phyloP scores from a whole-genome alignment of 495 filamentous ascomycete genomes.

The Astrothelium macrocarpum region DNA sequence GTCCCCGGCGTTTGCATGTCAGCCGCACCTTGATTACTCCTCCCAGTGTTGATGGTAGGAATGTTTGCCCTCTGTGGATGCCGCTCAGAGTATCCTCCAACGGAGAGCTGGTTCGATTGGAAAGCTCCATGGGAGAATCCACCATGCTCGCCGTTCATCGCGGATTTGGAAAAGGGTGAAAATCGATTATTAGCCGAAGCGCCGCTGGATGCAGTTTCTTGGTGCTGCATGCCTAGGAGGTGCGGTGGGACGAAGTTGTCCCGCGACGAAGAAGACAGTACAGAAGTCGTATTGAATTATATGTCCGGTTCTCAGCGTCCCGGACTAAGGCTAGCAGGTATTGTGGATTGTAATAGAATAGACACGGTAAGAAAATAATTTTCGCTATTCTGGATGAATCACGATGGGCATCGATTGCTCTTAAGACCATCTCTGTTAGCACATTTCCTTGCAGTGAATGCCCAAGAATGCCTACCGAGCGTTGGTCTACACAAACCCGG shows the following conservation, averaged over 20 bases:
- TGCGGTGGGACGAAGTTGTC: constrained; percentile 66
- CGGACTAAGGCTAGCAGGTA: constrained; percentile 2
- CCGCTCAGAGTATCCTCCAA: constrained; percentile 70
- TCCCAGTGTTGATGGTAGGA: constrained; percentile 80
- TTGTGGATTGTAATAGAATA: background rate
- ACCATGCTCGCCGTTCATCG: constrained; percentile 60
- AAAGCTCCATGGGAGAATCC: constrained; percentile 90
- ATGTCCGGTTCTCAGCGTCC: background rate
- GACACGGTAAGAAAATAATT: background rate
- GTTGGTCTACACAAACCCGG: background rate
- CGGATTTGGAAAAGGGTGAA: constrained; percentile 53
- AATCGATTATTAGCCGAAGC: constrained; percentile 38
- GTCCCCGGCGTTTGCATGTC: constrained; percentile 83
- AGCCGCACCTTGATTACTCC: constrained; percentile 46
- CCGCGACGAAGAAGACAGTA: constrained; percentile 33
- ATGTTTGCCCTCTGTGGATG: constrained; percentile 78
- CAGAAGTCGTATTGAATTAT: constrained; percentile 5
- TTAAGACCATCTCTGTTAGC: background rate
- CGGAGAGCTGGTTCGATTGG: constrained; percentile 58
- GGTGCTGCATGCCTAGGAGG: constrained; percentile 79
- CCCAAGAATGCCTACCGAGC: background rate
- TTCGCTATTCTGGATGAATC: background rate
- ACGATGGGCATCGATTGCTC: background rate
- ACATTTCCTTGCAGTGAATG: background rate
- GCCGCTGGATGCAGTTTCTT: constrained; percentile 44